A percentile compares a stretch with the other conserved stretches of the same genome.
These are phyloP conservation scores for Tilletia caries DNA, from an alignment of 1,284 basidiomycete genomes.

Conservation along the genomic window DNA sequence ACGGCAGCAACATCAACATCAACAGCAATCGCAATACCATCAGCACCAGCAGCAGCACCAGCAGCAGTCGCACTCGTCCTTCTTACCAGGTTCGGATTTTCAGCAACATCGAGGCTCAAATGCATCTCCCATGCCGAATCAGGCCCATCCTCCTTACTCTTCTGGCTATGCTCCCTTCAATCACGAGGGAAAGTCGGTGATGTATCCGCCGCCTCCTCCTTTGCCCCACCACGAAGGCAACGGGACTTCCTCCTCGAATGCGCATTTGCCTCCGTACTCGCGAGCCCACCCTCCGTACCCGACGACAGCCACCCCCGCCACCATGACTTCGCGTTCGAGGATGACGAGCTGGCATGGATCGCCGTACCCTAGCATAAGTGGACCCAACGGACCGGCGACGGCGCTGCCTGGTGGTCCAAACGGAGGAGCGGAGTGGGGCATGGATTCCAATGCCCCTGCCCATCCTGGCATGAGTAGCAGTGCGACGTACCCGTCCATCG, in stretches of 20 bases:
- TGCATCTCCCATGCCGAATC: no score
- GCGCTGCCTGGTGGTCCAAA: no score
- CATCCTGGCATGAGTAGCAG: neutral
- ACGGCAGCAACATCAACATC: neutral
- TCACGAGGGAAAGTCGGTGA: no score
- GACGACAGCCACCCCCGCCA: neutral
- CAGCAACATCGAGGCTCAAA: no score
- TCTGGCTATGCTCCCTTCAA: neutral
- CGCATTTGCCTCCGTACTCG: neutral
- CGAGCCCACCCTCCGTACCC: no score
- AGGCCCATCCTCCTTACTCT: neutral
- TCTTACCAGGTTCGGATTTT: no score
- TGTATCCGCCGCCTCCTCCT: no score
- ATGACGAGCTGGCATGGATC: slow-evolving; percentile 14
- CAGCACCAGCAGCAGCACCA: neutral
- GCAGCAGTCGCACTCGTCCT: no score
- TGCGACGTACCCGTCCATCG: neutral
- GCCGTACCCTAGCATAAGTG: slow-evolving; percentile 1
- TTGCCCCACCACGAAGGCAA: no score
- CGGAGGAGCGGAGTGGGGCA: no score
- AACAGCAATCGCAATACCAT: neutral
- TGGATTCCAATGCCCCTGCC: no score
- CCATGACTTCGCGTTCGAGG: neutral
- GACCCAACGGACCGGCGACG: neutral
- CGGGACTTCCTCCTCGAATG: no score